Conservation (phyloP, 2,329 filamentous ascomycete species). For the Paecilomyces niveus region DNA sequence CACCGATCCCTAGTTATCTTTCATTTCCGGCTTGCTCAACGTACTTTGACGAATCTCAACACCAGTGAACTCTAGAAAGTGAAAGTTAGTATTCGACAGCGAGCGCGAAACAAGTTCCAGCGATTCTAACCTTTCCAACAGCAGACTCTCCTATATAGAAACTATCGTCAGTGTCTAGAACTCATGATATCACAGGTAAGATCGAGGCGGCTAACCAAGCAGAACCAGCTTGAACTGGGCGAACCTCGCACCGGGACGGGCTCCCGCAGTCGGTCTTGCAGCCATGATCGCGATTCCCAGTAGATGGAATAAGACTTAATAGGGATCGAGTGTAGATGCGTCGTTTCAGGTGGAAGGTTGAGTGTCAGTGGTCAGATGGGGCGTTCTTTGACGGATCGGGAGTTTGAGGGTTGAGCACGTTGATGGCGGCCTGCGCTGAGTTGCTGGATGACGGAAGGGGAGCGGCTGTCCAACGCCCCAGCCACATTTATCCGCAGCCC, state of each 20-base stretch:
- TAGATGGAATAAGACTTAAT: slow-evolving; percentile 10
- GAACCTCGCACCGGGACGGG: slow-evolving; percentile 67
- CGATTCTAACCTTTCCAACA: slow-evolving; percentile 75
- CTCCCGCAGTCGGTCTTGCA: slow-evolving; percentile 69
- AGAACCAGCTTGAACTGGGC: slow-evolving; percentile 99
- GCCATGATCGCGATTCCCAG: slow-evolving; percentile 58
- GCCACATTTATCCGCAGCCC: slow-evolving; percentile 15
- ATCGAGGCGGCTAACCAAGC: slow-evolving; percentile 62
- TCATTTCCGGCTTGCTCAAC: slow-evolving; percentile 13
- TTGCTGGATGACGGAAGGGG: slow-evolving; percentile 25
- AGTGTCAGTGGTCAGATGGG: not conserved
- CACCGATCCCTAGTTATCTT: not conserved
- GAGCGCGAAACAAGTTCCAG: slow-evolving; percentile 5
- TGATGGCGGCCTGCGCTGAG: slow-evolving; percentile 10
- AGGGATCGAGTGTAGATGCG: slow-evolving; percentile 1
- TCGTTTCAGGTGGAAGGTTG: slow-evolving; percentile 2
- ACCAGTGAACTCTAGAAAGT: slow-evolving; percentile 81
- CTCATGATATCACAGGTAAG: not conserved
- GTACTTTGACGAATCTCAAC: slow-evolving; percentile 93
- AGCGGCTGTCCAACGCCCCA: slow-evolving; percentile 10
- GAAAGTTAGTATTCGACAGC: slow-evolving; percentile 24
- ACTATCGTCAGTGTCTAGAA: not conserved
- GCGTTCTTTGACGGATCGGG: not conserved
- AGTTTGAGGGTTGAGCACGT: slow-evolving; percentile 6
- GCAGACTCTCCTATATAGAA: slow-evolving; percentile 76